Evolutionary conservation across 345 rosid species (phyloP).

Genomic region (Pelargonium nanum): DNA sequence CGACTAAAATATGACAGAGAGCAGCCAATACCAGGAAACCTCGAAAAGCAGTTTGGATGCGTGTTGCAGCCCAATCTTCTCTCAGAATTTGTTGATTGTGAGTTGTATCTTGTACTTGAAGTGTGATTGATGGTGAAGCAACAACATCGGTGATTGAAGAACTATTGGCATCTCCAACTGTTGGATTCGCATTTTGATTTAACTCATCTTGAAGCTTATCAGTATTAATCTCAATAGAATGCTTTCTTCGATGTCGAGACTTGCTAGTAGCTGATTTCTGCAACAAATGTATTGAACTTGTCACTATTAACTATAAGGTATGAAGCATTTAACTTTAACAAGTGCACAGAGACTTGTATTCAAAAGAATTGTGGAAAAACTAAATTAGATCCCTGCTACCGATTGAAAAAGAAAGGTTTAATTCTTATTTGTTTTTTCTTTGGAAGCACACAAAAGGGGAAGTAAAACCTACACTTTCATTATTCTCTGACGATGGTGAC

Average conservation of each 20-base stretch:
- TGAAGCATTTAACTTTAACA: neutral
- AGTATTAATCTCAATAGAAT: conserved; percentile 43
- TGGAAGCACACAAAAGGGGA: neutral
- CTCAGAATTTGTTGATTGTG: conserved; percentile 27
- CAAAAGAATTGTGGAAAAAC: too few species aligned
- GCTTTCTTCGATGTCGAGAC: conserved; percentile 52
- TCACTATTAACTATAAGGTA: neutral
- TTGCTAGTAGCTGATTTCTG: conserved; percentile 47
- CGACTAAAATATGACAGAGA: conserved; percentile 2
- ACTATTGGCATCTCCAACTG: conserved; percentile 26
- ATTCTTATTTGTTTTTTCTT: neutral
- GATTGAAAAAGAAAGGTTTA: too few species aligned
- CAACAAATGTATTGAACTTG: conserved; percentile 8
- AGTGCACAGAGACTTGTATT: neutral
- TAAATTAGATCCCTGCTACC: too few species aligned
- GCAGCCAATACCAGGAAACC: conserved; percentile 68
- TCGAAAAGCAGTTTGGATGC: conserved; percentile 88
- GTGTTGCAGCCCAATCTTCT: conserved; percentile 69
- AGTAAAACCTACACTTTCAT: conserved; percentile 44
- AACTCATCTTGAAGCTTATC: conserved; percentile 46
- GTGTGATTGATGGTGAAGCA: conserved; percentile 44
- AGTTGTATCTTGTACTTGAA: conserved; percentile 34
- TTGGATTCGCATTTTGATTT: conserved; percentile 18
- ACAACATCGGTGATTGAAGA: conserved; percentile 28
- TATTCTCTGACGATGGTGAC: conserved; percentile 54